These are phyloP conservation scores for Aspergillus spinulosporus DNA, from an alignment of 2,329 filamentous ascomycete species.

Conservation along the genomic window DNA sequence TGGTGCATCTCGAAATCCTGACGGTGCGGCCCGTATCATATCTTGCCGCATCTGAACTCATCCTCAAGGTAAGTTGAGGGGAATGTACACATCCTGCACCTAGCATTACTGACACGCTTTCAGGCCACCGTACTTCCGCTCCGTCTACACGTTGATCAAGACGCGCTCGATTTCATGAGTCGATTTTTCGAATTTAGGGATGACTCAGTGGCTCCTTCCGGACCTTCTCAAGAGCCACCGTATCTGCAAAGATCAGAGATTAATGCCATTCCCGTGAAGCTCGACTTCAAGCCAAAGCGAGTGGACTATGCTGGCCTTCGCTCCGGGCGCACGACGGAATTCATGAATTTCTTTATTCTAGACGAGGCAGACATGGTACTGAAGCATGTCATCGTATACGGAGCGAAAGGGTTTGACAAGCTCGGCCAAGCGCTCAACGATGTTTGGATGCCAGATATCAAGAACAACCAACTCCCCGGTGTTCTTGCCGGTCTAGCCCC, in stretches of 20 bases:
- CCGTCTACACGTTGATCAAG: conserved; percentile 92
- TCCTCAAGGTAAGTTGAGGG: conserved; percentile 61
- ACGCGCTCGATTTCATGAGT: conserved; percentile 94
- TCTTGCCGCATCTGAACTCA: conserved; percentile 84
- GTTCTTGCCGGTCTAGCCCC: conserved; percentile 87
- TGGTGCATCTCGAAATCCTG: conserved; percentile 85
- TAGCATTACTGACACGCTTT: conserved; percentile 18
- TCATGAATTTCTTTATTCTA: conserved; percentile 97
- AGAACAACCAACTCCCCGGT: conserved; percentile 80
- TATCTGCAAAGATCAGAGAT: conserved; percentile 91
- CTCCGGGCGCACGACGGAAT: conserved; percentile 91
- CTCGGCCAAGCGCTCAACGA: conserved; percentile 89
- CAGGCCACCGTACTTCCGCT: conserved; percentile 74
- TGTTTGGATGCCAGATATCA: conserved; percentile 94
- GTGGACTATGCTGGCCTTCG: conserved; percentile 91
- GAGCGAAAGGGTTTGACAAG: conserved; percentile 84
- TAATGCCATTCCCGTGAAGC: conserved; percentile 75
- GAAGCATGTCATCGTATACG: conserved; percentile 87
- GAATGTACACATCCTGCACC: not conserved
- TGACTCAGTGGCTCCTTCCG: conserved; percentile 55
- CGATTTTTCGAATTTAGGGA: conserved; percentile 99
- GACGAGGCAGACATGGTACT: conserved; percentile 85
- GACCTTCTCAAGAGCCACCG: conserved; percentile 68
- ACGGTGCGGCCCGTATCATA: conserved; percentile 84
- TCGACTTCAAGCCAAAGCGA: conserved; percentile 98